Percentiles rank a stretch among this genome's conserved stretches.
phyloP scores from a whole-genome alignment of 1,284 basidiomycete genomes.

The Nidula niveotomentosa region DNA sequence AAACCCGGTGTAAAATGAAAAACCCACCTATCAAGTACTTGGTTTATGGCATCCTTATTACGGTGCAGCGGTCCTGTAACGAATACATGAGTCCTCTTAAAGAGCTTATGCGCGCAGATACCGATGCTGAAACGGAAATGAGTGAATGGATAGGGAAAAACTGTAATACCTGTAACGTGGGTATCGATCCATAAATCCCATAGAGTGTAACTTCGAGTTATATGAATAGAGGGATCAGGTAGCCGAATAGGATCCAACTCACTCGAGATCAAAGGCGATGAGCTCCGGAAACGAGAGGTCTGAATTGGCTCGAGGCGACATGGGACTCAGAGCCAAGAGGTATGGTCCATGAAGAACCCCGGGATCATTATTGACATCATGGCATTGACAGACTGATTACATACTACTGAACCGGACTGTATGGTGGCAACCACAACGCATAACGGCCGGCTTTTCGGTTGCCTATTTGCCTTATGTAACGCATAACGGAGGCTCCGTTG shows the following conservation, averaged over 20 bases:
- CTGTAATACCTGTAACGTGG: conserved; percentile 47
- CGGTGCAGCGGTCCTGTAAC: conserved; percentile 62
- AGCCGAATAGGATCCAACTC: conserved; percentile 23
- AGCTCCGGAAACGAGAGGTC: conserved; percentile 48
- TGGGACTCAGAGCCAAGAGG: too few species aligned
- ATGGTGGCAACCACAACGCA: too few species aligned
- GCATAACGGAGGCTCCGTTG: too few species aligned
- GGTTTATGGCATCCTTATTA: conserved; percentile 54
- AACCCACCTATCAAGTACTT: conserved; percentile 58
- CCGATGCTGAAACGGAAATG: neutral
- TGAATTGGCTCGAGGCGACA: too few species aligned
- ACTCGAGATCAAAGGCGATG: conserved; percentile 87
- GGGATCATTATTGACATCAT: too few species aligned
- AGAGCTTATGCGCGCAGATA: too few species aligned
- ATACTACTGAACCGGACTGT: too few species aligned
- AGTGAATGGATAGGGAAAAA: neutral
- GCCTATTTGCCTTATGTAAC: too few species aligned
- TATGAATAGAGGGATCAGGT: neutral
- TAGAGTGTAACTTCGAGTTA: conserved; percentile 64
- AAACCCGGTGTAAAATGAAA: too few species aligned
- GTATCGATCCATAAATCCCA: conserved; percentile 87
- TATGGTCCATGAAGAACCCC: too few species aligned
- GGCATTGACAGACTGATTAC: too few species aligned
- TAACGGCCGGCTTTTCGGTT: too few species aligned
- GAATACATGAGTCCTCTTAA: neutral